phyloP scores from a whole-genome alignment of 352 stramenopile species.

The Globisporangium solare region DNA sequence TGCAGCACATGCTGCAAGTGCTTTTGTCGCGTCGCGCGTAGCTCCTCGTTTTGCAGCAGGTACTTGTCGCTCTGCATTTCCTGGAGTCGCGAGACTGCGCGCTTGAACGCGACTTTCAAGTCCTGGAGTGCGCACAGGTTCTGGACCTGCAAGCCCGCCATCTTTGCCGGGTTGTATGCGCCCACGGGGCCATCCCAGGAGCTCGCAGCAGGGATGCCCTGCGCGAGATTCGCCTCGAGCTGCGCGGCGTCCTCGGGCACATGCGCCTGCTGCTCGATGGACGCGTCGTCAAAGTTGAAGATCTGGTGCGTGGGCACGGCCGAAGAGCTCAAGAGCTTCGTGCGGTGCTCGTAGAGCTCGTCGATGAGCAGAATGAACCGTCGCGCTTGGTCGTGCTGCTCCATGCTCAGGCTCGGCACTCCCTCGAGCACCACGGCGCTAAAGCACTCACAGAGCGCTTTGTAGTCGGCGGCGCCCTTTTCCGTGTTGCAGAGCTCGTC shows the following conservation, averaged over 20 bases:
- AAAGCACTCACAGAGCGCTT: constrained; percentile 89
- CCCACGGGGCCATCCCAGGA: constrained; percentile 64
- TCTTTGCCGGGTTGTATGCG: constrained; percentile 55
- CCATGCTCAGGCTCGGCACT: constrained; percentile 84
- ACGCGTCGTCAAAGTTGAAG: constrained; percentile 68
- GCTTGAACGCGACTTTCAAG: constrained; percentile 73
- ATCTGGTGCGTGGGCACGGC: constrained; percentile 36
- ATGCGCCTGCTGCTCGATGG: constrained; percentile 16
- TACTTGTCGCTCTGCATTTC: constrained; percentile 88
- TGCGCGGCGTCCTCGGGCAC: constrained; percentile 19
- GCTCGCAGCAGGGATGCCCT: constrained; percentile 52
- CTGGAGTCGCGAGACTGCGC: constrained; percentile 69
- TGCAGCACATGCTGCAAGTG: constrained; percentile 22
- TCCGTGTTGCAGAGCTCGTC: constrained; percentile 92
- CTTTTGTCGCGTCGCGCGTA: constrained; percentile 19
- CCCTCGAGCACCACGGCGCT: constrained; percentile 87
- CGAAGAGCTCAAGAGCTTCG: constrained; percentile 52
- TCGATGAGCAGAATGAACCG: constrained; percentile 97
- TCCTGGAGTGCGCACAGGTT: constrained; percentile 73
- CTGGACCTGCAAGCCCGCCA: constrained; percentile 41
- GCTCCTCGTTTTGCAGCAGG: constrained; percentile 34
- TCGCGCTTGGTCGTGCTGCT: constrained; percentile 88
- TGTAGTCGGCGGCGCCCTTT: constrained; percentile 94
- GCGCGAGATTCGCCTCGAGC: constrained; percentile 17
- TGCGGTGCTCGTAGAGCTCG: constrained; percentile 93